These are phyloP conservation scores for Triticum turgidum DNA, from an alignment of 176 grass and related monocot genomes.

Conservation along the genomic window DNA sequence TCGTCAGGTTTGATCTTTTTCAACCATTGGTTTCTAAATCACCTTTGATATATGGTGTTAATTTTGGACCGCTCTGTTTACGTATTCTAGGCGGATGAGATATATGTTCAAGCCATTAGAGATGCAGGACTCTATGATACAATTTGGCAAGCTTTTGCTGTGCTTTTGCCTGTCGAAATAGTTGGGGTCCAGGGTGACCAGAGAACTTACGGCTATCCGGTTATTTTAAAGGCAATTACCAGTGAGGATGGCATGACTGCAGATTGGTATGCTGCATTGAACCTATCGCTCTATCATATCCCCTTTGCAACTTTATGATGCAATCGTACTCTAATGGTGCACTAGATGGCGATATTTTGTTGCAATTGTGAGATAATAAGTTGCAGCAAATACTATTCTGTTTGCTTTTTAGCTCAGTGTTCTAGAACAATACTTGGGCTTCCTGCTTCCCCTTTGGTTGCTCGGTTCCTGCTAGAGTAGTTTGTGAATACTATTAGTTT, in stretches of 20 bases:
- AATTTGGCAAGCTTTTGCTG: conserved; percentile 95
- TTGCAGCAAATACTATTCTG: not conserved
- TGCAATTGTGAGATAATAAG: not conserved
- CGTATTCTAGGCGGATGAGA: conserved; percentile 66
- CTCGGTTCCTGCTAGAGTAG: not conserved
- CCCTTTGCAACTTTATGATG: conserved; percentile 12
- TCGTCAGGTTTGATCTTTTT: conserved; percentile 52
- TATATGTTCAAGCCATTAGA: conserved; percentile 87
- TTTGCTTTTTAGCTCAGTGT: not conserved
- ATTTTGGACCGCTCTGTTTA: not conserved
- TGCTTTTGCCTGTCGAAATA: conserved; percentile 75
- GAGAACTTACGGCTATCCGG: conserved; percentile 69
- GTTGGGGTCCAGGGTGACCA: conserved; percentile 91
- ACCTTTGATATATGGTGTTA: conserved; percentile 5
- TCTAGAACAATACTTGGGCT: no score
- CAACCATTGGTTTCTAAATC: not conserved
- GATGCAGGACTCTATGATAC: conserved; percentile 77
- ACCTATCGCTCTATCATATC: not conserved
- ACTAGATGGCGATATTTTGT: not conserved
- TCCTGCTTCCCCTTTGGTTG: no score
- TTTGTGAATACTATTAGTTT: not conserved
- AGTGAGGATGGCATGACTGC: conserved; percentile 96
- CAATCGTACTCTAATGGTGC: not conserved
- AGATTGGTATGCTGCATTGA: conserved; percentile 54
- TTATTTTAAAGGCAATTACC: conserved; percentile 76